These are phyloP conservation scores for Tremella yokohamensis DNA, from an alignment of 768 basidiomycete species.

Conservation along the genomic window DNA sequence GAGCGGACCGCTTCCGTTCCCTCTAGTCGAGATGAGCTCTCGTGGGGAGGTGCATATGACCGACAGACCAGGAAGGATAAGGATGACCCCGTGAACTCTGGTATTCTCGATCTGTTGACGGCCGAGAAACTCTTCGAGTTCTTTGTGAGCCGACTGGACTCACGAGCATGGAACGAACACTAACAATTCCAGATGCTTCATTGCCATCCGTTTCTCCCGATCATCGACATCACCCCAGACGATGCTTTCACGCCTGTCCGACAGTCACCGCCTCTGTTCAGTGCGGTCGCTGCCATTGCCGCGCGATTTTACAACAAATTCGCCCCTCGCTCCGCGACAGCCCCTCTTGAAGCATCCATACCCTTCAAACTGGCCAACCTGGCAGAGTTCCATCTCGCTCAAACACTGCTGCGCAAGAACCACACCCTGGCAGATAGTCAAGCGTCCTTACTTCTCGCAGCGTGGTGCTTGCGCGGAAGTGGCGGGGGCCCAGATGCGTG, in stretches of 20 bases:
- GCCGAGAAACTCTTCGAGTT: constrained; percentile 32
- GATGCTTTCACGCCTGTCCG: constrained; percentile 30
- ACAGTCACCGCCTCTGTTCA: constrained; percentile 31
- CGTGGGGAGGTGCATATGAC: constrained; percentile 10
- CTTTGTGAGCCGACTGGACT: constrained; percentile 17
- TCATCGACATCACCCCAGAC: constrained; percentile 31
- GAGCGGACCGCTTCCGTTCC: constrained; percentile 16
- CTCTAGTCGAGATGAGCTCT: constrained; percentile 23
- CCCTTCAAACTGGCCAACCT: constrained; percentile 17
- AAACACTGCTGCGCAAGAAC: no score
- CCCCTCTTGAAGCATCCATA: constrained; percentile 16
- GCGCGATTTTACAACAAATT: constrained; percentile 33
- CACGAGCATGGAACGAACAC: no score
- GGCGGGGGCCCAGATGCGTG: no score
- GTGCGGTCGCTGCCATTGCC: constrained; percentile 30
- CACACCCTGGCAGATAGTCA: no score
- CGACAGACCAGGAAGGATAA: constrained; percentile 14
- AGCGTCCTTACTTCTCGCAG: no score
- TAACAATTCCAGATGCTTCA: constrained; percentile 7
- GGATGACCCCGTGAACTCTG: constrained; percentile 37
- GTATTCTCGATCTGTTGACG: constrained; percentile 24
- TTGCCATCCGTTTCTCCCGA: constrained; percentile 40
- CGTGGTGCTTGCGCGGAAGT: no score
- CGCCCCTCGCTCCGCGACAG: constrained; percentile 14
- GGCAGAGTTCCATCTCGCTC: no score